These are phyloP conservation scores for Thielaviopsis punctulata DNA, from an alignment of 2,329 filamentous ascomycete genomes.

Conservation along the genomic window DNA sequence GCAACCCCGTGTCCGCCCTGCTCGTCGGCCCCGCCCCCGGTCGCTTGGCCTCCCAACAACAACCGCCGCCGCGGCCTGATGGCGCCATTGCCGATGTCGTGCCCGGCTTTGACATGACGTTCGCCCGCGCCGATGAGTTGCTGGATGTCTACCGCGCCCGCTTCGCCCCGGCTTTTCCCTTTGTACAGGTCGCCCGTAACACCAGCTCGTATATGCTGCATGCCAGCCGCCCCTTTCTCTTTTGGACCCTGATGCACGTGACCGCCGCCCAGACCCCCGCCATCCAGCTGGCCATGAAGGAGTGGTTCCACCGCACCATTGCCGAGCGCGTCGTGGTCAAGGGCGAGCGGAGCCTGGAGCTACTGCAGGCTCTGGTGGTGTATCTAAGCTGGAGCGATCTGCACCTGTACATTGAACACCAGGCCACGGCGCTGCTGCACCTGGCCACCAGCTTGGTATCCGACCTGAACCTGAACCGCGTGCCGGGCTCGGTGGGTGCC, in stretches of 20 bases:
- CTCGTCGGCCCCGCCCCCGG: constrained; percentile 21
- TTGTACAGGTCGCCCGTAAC: constrained; percentile 19
- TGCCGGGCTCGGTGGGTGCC: constrained; percentile 14
- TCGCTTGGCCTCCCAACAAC: constrained; percentile 16
- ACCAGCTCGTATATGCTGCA: constrained; percentile 19
- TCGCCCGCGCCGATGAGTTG: constrained; percentile 19
- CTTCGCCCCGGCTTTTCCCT: constrained; percentile 22
- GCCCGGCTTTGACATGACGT: constrained; percentile 21
- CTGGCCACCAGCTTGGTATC: constrained; percentile 22
- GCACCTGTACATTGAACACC: constrained; percentile 22
- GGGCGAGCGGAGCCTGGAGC: constrained; percentile 20
- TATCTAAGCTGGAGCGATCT: constrained; percentile 25
- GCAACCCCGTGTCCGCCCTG: constrained; percentile 12
- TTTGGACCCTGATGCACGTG: constrained; percentile 22
- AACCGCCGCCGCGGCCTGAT: neutral
- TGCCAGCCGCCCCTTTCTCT: constrained; percentile 19
- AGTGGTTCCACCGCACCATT: constrained; percentile 22
- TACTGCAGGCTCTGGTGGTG: constrained; percentile 24
- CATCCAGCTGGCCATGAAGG: constrained; percentile 19
- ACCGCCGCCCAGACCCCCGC: constrained; percentile 19
- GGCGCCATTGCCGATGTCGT: constrained; percentile 17
- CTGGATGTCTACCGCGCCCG: constrained; percentile 20
- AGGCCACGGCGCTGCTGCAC: constrained; percentile 23
- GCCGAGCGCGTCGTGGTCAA: constrained; percentile 22
- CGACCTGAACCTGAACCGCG: constrained; percentile 22